Evolutionary conservation across 2,329 filamentous ascomycete genomes (phyloP).

Genomic region (Monosporascus sp.): DNA sequence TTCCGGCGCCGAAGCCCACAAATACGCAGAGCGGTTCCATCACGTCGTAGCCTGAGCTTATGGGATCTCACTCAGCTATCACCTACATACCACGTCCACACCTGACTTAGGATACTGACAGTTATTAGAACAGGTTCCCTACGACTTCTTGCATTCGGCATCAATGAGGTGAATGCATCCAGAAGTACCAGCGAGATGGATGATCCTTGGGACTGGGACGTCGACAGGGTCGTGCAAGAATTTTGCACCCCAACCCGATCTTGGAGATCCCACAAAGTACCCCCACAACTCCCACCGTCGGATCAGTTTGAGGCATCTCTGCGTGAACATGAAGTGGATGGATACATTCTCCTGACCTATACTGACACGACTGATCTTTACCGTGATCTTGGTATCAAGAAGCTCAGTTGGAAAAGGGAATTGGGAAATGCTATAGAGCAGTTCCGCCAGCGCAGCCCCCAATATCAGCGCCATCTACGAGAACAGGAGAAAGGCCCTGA

Average conservation of each 20-base stretch:
- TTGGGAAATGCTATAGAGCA: constrained; percentile 53
- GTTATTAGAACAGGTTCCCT: neutral
- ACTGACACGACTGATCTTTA: constrained; percentile 49
- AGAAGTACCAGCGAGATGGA: constrained; percentile 17
- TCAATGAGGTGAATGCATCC: neutral
- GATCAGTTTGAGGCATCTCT: constrained; percentile 48
- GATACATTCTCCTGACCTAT: constrained; percentile 55
- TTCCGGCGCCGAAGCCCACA: too few relatives aligned
- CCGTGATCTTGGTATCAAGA: constrained; percentile 50
- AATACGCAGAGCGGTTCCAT: too few relatives aligned
- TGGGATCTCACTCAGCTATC: too few relatives aligned
- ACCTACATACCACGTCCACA: too few relatives aligned
- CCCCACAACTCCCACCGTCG: constrained; percentile 44
- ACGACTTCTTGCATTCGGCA: neutral
- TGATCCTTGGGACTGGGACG: constrained; percentile 73
- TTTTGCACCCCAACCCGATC: constrained; percentile 53
- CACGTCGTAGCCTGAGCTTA: too few relatives aligned
- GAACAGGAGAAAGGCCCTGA: constrained; percentile 2
- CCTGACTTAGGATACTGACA: neutral
- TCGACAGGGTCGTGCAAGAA: constrained; percentile 60
- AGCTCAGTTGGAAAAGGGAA: constrained; percentile 52
- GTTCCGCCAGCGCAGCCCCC: constrained; percentile 47
- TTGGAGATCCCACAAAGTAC: constrained; percentile 35
- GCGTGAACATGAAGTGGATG: constrained; percentile 59
- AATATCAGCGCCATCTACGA: constrained; percentile 34